Evolutionary conservation across 2,329 filamentous ascomycete genomes (phyloP).

Genomic region (Huntiella abstrusa): DNA sequence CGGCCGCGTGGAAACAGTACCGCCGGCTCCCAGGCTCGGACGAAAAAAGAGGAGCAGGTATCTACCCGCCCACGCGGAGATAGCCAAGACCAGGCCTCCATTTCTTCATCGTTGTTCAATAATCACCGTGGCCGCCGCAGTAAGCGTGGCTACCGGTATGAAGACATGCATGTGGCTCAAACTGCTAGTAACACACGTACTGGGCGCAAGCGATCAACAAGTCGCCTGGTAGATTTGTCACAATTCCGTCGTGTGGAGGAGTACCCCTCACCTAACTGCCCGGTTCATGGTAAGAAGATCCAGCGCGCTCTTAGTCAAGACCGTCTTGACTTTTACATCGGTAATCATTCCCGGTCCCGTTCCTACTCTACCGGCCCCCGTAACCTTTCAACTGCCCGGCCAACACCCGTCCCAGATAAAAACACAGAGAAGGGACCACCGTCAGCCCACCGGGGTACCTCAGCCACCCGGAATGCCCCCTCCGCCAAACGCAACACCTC

Average conservation of each 20-base stretch:
- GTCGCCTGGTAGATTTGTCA: slow-evolving; percentile 3
- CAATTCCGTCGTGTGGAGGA: slow-evolving; percentile 11
- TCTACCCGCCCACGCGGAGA: too few relatives aligned
- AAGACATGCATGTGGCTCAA: background rate
- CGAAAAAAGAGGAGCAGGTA: too few relatives aligned
- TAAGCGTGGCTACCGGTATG: background rate
- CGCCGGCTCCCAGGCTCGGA: too few relatives aligned
- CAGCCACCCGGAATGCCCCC: background rate
- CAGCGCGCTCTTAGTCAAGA: background rate
- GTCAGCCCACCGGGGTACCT: background rate
- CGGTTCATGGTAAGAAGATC: slow-evolving; percentile 7
- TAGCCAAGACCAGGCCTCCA: background rate
- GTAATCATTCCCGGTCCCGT: background rate
- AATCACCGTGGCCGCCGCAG: slow-evolving; percentile 2
- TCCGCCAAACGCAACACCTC: background rate
- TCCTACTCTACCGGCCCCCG: slow-evolving; percentile 1
- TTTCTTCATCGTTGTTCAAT: background rate
- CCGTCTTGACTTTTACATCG: background rate
- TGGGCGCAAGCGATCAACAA: background rate
- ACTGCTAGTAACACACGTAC: background rate
- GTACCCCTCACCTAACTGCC: slow-evolving; percentile 8
- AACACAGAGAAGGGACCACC: too few relatives aligned
- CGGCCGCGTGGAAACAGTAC: background rate
- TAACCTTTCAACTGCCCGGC: too few relatives aligned
- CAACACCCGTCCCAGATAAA: too few relatives aligned